phyloP scores from a whole-genome alignment of 1,139 yeast genomes.

The Yamadazyma kanchanaburiensis region DNA sequence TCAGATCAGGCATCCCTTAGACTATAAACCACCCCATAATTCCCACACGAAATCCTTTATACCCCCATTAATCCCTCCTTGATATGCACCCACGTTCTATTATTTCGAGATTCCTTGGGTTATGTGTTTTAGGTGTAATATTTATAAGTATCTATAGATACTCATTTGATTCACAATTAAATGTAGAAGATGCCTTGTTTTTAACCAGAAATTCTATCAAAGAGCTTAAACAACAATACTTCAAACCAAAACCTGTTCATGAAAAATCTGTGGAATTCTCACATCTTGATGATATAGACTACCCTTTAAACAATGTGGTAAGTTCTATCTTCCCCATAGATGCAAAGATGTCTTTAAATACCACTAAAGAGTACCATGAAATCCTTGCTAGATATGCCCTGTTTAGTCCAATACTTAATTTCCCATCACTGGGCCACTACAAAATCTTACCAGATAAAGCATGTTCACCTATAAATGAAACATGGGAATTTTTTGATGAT shows the following conservation, averaged over 20 bases:
- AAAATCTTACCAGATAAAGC: conserved; percentile 27
- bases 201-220: conserved; percentile 24
- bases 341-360: conserved; percentile 29
- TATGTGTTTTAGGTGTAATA: conserved; percentile 10
- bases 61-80: too few relatives aligned
- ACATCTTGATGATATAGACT: conserved; percentile 24
- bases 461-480: conserved; percentile 18
- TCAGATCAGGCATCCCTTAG: too few relatives aligned
- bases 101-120: conserved; percentile 12
- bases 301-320: conserved; percentile 35
- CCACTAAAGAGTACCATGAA: conserved; percentile 16
- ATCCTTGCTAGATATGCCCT: conserved; percentile 43
- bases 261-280: background rate
- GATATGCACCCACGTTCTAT: too few relatives aligned
- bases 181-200: conserved; percentile 24
- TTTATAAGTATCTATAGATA: conserved; percentile 5
- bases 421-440: conserved; percentile 21
- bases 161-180: conserved; percentile 8
- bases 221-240: conserved; percentile 19
- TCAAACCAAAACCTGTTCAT: conserved; percentile 3
- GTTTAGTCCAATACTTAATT: conserved; percentile 34
- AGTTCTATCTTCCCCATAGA: conserved; percentile 45
- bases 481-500: conserved; percentile 9
- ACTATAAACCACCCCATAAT: too few relatives aligned
- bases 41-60: too few relatives aligned